Evolutionary conservation across 2,329 filamentous ascomycete species (phyloP).

Genomic region (Aureobasidium zeae): DNA sequence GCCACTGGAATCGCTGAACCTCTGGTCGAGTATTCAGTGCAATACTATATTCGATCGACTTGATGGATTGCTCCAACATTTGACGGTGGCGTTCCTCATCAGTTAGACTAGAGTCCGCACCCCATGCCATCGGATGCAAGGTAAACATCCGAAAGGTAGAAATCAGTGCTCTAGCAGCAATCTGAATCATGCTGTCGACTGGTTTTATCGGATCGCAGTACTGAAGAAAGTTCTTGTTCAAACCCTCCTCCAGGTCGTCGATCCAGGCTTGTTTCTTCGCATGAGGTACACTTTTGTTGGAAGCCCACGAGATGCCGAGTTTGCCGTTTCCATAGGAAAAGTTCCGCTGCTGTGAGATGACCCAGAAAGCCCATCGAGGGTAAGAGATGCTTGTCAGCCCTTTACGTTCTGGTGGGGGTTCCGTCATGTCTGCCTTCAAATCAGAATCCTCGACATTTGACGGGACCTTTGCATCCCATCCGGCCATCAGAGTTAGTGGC

Average conservation of each 20-base stretch:
- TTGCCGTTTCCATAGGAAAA: not conserved
- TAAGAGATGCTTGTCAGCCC: conserved; percentile 16
- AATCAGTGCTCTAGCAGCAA: conserved; percentile 5
- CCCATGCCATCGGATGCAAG: conserved; percentile 8
- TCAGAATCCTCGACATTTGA: conserved; percentile 15
- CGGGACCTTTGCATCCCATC: conserved; percentile 12
- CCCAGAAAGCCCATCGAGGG: conserved; percentile 13
- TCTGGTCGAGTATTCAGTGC: not conserved
- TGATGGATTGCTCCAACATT: conserved; percentile 4
- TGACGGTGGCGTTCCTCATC: conserved; percentile 1
- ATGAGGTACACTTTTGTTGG: conserved; percentile 1
- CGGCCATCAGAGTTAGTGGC: conserved; percentile 13
- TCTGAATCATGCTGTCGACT: conserved; percentile 12
- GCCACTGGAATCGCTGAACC: conserved; percentile 13
- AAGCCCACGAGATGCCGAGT: conserved; percentile 8
- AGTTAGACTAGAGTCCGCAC: not conserved
- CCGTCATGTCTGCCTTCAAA: not conserved
- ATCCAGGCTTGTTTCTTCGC: not conserved
- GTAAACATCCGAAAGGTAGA: conserved; percentile 12
- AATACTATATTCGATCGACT: conserved; percentile 14
- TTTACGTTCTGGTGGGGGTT: conserved; percentile 4
- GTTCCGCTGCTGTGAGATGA: conserved; percentile 8
- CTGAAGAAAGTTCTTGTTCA: conserved; percentile 15
- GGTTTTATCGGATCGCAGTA: conserved; percentile 17
- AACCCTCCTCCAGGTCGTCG: conserved; percentile 4